A percentile compares a stretch with the other conserved stretches of the same genome.
phyloP scores from a whole-genome alignment of 306 rosid species.

The Pyrus betulifolia region DNA sequence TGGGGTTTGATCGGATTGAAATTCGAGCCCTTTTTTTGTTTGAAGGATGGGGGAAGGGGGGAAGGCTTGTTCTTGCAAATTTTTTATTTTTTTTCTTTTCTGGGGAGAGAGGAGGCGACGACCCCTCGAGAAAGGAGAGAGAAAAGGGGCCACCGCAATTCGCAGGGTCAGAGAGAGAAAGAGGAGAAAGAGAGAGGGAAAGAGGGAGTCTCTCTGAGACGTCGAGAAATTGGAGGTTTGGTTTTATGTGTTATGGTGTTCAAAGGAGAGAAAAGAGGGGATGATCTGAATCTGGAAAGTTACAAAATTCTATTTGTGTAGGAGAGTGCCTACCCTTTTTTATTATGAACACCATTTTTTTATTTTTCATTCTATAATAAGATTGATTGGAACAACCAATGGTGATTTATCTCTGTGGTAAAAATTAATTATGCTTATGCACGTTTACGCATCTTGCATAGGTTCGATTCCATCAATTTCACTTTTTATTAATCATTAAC shows the following conservation, averaged over 20 bases:
- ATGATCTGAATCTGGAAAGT: background rate
- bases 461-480: too few species aligned
- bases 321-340: background rate
- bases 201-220: background rate
- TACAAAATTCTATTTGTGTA: background rate
- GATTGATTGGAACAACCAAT: too few species aligned
- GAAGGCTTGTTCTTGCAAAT: background rate
- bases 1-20: conserved; percentile 2
- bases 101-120: conserved; percentile 14
- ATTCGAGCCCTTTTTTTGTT: background rate
- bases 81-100: background rate
- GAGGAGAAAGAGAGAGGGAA: background rate
- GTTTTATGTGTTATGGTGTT: background rate
- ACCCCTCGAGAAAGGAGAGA: conserved; percentile 36
- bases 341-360: too few species aligned
- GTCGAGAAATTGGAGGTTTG: background rate
- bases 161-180: background rate
- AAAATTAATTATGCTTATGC: too few species aligned
- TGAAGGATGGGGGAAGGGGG: background rate
- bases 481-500: too few species aligned
- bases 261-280: background rate
- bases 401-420: too few species aligned
- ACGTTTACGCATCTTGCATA: too few species aligned
- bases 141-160: conserved; percentile 49
- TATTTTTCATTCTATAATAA: too few species aligned